Evolutionary conservation across 306 rosid species (phyloP).

Genomic region (Quercus agrifolia): DNA sequence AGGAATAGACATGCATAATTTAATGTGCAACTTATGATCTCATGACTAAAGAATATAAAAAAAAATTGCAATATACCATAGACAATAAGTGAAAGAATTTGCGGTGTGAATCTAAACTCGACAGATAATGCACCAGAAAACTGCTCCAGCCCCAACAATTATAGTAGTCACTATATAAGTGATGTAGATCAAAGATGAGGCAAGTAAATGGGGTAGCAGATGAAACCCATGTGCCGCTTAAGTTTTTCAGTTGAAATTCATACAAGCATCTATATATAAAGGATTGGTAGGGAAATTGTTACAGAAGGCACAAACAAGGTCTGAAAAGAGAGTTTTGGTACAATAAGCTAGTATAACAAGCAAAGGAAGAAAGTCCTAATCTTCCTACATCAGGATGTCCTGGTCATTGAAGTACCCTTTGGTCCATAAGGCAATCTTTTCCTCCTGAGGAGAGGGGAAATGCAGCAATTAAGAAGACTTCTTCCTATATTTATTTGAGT

Average conservation of each 20-base stretch:
- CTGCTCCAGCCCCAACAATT: neutral
- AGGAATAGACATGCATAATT: neutral
- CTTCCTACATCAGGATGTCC: neutral
- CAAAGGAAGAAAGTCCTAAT: neutral
- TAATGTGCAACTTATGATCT: neutral
- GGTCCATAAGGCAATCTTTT: slow-evolving; percentile 6
- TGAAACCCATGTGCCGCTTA: too few relatives aligned
- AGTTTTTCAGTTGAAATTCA: too few relatives aligned
- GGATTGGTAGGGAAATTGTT: too few relatives aligned
- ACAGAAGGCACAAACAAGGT: too few relatives aligned
- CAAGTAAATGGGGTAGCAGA: too few relatives aligned
- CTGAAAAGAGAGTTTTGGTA: too few relatives aligned
- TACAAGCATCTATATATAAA: too few relatives aligned
- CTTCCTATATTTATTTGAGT: slow-evolving; percentile 1
- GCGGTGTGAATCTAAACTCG: neutral
- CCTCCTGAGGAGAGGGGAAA: neutral
- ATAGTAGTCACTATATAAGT: neutral
- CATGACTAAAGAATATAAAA: neutral
- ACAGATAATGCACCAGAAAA: neutral
- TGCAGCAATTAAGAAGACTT: neutral
- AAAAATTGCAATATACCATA: neutral
- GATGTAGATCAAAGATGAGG: neutral
- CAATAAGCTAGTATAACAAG: too few relatives aligned
- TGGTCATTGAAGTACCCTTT: neutral
- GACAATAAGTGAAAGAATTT: neutral